Base-by-base conservation (phyloP, 176 grass and related monocot species). In the Chrysopogon serrulatus region DNA sequence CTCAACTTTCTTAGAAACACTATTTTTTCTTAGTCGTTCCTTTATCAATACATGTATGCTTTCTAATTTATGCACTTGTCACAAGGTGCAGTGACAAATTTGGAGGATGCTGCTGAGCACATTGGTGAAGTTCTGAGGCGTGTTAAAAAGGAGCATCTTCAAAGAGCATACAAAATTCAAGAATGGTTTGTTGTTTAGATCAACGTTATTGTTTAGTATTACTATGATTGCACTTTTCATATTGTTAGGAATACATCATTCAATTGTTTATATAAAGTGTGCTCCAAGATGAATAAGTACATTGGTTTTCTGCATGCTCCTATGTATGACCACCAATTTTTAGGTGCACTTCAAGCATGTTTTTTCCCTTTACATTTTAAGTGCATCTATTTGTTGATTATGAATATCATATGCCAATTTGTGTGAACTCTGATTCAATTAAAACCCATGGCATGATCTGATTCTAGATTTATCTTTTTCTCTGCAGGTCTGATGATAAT, bases 91-190 rank as follows among this genome's bases (percentile, higher is more conserved):
- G 93, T 99, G 60, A 99, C 96, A 54, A 99, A 95, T 89, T 96
- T 99, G 87, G 87, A 12, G 84, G 93, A 99, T 89, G 93, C 96
- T 68, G 81, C 96, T 75, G 93, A 99, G 73, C 96, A 99, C 77
- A 99, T 99, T 74, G 93, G 96, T 31, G 96, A 96, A 80, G 96
- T 99, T 87, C 67, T 99, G 56, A 94, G 87, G 61, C 91, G 93
- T 17, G 96, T 99, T 84, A 99, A 96, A 71, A 99, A 87, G 74
- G 86, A 94, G 74, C 93, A 98, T 90, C 86, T 98, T 36, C 87
- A 96, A 86, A 94, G 96, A 79, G 96, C 96, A 16, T 98, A 98
- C 80, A 98, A 96, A 85, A 92, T 98, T 81, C 60, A 95, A 41
- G 89, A 95, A 16, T 98, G 96, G 96, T 95, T 90, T 73, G 44